Percentiles rank a stretch among this genome's conserved stretches.
phyloP scores from a whole-genome alignment of 495 filamentous ascomycete species.

The Lasiosphaeria ovina region DNA sequence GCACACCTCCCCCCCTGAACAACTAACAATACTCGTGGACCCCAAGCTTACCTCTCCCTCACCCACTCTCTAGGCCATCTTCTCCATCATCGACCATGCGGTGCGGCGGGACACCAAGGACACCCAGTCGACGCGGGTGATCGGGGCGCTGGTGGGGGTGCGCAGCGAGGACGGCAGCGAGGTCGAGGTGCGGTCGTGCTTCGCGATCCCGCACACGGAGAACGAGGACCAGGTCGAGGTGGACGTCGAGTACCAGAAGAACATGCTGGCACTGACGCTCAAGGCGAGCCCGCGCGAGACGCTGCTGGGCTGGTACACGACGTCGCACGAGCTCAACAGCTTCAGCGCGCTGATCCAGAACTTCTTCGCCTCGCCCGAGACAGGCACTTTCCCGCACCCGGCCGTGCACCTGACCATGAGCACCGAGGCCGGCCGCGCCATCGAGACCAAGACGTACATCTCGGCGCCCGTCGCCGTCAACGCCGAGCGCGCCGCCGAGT shows the following conservation, averaged over 20 bases:
- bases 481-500: constrained; percentile 88
- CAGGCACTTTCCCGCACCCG: constrained; percentile 93
- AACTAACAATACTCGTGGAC: constrained; percentile 7
- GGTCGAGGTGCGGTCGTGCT: constrained; percentile 90
- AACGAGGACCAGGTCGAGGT: constrained; percentile 98
- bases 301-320: constrained; percentile 97
- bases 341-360: constrained; percentile 99
- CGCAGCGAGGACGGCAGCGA: constrained; percentile 95
- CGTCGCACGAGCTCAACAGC: constrained; percentile 90
- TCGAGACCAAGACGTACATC: constrained; percentile 88
- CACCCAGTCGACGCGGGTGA: constrained; percentile 87
- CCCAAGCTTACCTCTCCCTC: background rate
- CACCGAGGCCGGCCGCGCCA: constrained; percentile 78
- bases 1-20: too few species aligned
- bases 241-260: constrained; percentile 99
- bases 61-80: constrained; percentile 64
- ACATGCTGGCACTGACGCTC: constrained; percentile 91
- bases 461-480: constrained; percentile 92
- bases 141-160: constrained; percentile 88
- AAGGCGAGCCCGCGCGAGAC: constrained; percentile 92
- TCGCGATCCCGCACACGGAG: constrained; percentile 97
- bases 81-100: constrained; percentile 97
- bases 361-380: constrained; percentile 96
- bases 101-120: constrained; percentile 85
- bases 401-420: constrained; percentile 94